Base-by-base conservation (phyloP, 345 rosid genomes). In the Eutrema japonicum region DNA sequence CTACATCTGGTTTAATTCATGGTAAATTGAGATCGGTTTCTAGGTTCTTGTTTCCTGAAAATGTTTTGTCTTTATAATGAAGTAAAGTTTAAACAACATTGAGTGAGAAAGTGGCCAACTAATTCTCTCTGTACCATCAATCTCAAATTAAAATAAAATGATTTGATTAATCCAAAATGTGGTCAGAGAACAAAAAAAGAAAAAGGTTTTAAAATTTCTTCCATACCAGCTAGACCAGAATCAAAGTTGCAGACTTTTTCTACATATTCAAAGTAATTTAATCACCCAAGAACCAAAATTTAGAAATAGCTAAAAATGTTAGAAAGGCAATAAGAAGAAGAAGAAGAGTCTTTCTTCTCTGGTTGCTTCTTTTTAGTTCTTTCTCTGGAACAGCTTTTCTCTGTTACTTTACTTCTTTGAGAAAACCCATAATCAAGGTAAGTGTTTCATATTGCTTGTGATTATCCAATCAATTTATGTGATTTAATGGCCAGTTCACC, bases 101-200 rank as follows among this genome's bases (percentile, higher is more conserved):
- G 80, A 71, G 80, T 77, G 76, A 65, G 72, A 85, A 90, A 80
- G 86, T 80, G 86, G 89, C 81, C 85, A 90, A 71, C 86, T 71
- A 66, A 70, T 64, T 70, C 66, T 70, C 76, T 70, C 77, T 57
- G 66, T 66, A 68, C 75, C 75, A 56, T 70, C 67, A 49, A 40
- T 57, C 66, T 41, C 50, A 46, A 64, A 33, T 29, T 35, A 5
- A 45, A 57, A 8, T 32, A 54, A 59, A 47, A 18, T 59, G n/a
- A 67, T 45, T 46, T 64, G 60, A 64, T 77, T 64, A 65, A 48
- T 65, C 62, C 22, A 64, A 77, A 77, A 77, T 45, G 68, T 70
- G 7, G 72, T 77, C 67, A 77, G 76, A 70, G 40, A 68, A 18
- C 22, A 18, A 10, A 14, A 51, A 41, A 60, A 43, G 12, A 68